Evolutionary conservation across 805 yeast species (phyloP).

Genomic region (Metschnikowia lunata): DNA sequence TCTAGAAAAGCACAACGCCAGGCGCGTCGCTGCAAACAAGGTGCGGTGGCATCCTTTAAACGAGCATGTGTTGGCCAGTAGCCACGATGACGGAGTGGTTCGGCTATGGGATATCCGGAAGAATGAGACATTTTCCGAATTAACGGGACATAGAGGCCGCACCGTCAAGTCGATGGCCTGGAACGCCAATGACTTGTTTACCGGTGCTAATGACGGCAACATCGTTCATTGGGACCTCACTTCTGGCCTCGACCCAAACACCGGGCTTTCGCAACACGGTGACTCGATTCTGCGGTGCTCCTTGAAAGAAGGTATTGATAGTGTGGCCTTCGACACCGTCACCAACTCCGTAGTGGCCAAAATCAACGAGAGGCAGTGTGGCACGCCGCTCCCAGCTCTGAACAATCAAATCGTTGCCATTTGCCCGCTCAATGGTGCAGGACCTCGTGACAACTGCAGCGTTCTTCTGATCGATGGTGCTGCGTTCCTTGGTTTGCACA

Average conservation of each 20-base stretch:
- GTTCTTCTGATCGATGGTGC: constrained; percentile 52
- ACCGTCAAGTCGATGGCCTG: constrained; percentile 56
- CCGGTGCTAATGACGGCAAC: constrained; percentile 62
- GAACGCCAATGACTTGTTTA: constrained; percentile 50
- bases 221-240: constrained; percentile 64
- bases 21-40: constrained; percentile 29
- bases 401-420: constrained; percentile 46
- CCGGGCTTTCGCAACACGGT: constrained; percentile 12
- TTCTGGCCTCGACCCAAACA: constrained; percentile 15
- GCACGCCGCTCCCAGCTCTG: constrained; percentile 59
- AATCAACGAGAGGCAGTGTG: constrained; percentile 49
- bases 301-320: constrained; percentile 43
- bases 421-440: constrained; percentile 27
- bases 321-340: constrained; percentile 34
- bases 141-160: constrained; percentile 53
- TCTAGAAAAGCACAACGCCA: constrained; percentile 3
- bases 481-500: constrained; percentile 55
- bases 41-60: constrained; percentile 64
- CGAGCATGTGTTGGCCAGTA: constrained; percentile 60
- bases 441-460: constrained; percentile 25
- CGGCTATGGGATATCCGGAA: constrained; percentile 75
- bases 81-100: constrained; percentile 52
- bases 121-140: constrained; percentile 47
- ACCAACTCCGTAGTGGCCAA: constrained; percentile 29
- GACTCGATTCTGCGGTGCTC: constrained; percentile 31